Evolutionary conservation across 306 rosid species (phyloP).

Genomic region (Ammopiptanthus mongolicus): DNA sequence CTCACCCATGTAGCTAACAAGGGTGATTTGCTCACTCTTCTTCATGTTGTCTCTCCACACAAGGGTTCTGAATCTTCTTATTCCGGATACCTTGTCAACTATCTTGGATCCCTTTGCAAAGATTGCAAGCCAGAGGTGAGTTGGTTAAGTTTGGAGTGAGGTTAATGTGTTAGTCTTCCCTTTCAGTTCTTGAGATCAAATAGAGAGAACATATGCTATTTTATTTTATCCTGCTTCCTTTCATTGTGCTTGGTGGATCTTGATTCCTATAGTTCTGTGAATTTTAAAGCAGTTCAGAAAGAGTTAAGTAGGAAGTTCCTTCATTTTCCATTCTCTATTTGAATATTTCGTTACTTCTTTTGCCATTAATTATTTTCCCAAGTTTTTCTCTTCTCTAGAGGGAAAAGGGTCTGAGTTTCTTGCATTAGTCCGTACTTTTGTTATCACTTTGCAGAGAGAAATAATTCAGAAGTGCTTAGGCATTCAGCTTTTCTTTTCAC

Average conservation of each 20-base stretch:
- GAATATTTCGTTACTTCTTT: not conserved
- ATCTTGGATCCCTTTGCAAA: conserved; percentile 79
- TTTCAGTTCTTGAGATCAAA: not conserved
- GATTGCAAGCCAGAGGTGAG: conserved; percentile 87
- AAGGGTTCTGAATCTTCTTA: conserved; percentile 33
- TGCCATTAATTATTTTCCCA: not conserved
- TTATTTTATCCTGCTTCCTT: not conserved
- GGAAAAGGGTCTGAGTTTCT: conserved; percentile 25
- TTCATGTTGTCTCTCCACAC: conserved; percentile 54
- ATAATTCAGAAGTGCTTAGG: conserved; percentile 17
- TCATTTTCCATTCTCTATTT: not conserved
- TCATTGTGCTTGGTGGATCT: conserved; percentile 34
- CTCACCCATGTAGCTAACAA: conserved; percentile 71
- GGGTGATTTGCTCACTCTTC: conserved; percentile 86
- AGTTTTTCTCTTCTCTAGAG: conserved; percentile 31
- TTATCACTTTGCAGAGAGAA: conserved; percentile 27
- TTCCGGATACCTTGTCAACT: conserved; percentile 58
- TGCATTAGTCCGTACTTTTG: conserved; percentile 30
- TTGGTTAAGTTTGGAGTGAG: not conserved
- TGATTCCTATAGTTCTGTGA: not conserved
- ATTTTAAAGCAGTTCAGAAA: not conserved
- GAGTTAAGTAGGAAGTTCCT: conserved; percentile 3
- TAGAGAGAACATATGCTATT: not conserved
- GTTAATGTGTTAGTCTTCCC: not conserved
- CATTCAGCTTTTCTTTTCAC: conserved; percentile 29